Evolutionary conservation across 1,284 basidiomycete species (phyloP).

Genomic region (Calocybe gambosa): DNA sequence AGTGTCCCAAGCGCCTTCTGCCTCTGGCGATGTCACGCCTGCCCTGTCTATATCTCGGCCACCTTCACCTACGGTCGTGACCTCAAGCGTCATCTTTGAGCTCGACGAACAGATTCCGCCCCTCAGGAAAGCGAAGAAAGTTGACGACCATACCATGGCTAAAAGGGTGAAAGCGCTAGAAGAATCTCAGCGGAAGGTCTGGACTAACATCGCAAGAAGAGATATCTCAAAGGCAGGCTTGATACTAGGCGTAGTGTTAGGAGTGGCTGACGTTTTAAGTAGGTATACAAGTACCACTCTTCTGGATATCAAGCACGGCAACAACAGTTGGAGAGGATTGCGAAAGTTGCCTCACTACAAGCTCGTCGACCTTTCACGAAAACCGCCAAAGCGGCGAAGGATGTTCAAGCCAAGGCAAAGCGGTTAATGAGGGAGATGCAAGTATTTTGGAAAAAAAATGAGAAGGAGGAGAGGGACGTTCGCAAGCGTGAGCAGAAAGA

Average conservation of each 20-base stretch:
- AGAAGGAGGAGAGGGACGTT: constrained; percentile 91
- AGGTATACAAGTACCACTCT: constrained; percentile 80
- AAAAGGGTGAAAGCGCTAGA: constrained; percentile 74
- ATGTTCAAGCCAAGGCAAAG: constrained; percentile 83
- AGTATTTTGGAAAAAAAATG: constrained; percentile 97
- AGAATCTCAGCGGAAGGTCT: constrained; percentile 81
- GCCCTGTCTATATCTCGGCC: constrained; percentile 50
- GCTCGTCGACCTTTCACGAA: constrained; percentile 79
- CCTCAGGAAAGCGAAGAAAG: constrained; percentile 66
- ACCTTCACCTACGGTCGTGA: constrained; percentile 52
- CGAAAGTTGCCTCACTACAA: constrained; percentile 71
- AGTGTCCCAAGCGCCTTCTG: constrained; percentile 51
- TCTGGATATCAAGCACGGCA: constrained; percentile 59
- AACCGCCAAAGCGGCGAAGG: constrained; percentile 82
- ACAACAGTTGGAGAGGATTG: constrained; percentile 72
- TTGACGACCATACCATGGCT: constrained; percentile 63
- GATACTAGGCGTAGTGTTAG: constrained; percentile 8
- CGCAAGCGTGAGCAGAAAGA: constrained; percentile 94
- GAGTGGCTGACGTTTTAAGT: not conserved
- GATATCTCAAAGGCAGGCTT: constrained; percentile 71
- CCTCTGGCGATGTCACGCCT: constrained; percentile 50
- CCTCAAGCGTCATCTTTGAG: constrained; percentile 61
- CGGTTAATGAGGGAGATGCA: constrained; percentile 92
- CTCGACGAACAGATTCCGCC: constrained; percentile 62
- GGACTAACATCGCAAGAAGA: constrained; percentile 77